Conservation (phyloP, 1,139 yeast genomes). For the Saccharomycopsis hybrid region DNA sequence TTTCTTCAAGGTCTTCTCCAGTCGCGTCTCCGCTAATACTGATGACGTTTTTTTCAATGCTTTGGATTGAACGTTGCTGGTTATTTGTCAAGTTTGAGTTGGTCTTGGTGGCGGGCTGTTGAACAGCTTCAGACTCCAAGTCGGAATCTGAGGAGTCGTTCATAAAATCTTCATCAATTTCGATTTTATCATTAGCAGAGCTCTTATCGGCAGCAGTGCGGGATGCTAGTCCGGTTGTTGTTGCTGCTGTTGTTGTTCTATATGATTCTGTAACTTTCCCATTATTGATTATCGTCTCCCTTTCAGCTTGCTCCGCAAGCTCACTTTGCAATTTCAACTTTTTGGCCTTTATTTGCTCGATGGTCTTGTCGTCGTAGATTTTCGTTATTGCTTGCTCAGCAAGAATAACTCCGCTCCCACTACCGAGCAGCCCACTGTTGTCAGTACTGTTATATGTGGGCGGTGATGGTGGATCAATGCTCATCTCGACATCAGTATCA, state of each 20-base stretch:
- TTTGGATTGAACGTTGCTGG: no score
- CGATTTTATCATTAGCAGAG: neutral
- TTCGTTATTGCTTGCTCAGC: neutral
- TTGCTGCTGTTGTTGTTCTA: neutral
- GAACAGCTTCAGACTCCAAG: neutral
- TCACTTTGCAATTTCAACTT: neutral
- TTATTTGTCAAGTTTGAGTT: no score
- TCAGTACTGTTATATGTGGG: no score
- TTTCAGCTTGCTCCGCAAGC: neutral
- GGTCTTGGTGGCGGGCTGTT: no score
- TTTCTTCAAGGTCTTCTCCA: neutral
- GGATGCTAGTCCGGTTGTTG: no score
- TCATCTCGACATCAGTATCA: no score
- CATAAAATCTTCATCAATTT: neutral
- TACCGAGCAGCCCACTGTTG: no score
- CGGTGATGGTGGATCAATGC: no score
- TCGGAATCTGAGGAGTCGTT: neutral
- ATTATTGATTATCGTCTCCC: neutral
- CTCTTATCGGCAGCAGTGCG: neutral
- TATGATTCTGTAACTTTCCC: conserved; percentile 1
- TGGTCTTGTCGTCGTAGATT: conserved; percentile 1
- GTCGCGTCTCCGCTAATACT: neutral
- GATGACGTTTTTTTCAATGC: no score
- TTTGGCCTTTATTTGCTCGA: conserved; percentile 3
- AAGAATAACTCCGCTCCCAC: no score